Evolutionary conservation across 148 eudicot genomes (phyloP).

Genomic region (Nepenthes gracilis): DNA sequence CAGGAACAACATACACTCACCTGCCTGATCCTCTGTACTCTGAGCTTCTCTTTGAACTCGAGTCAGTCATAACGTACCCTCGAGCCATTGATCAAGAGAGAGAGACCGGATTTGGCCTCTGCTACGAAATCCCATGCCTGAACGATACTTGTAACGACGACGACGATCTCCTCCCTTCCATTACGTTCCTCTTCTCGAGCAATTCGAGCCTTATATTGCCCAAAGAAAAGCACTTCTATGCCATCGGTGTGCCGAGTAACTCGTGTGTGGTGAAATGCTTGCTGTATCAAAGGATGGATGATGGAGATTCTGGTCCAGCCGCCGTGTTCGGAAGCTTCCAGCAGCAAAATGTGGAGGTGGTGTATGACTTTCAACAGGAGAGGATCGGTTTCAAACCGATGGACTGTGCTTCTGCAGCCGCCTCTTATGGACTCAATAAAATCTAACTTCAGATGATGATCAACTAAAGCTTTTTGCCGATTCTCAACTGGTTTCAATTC

Average conservation of each 20-base stretch:
- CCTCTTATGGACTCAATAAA: constrained; percentile 26
- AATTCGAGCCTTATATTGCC: constrained; percentile 39
- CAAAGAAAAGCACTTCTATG: constrained; percentile 33
- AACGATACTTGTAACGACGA: constrained; percentile 11
- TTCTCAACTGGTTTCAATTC: too few species aligned
- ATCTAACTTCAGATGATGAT: too few species aligned
- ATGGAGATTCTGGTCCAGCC: constrained; percentile 30
- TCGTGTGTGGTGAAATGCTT: constrained; percentile 33
- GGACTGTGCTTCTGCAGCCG: constrained; percentile 36
- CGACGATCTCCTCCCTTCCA: constrained; percentile 23
- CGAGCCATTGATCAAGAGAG: constrained; percentile 29
- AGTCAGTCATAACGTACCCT: constrained; percentile 24
- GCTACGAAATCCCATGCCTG: constrained; percentile 39
- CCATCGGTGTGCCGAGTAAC: constrained; percentile 32
- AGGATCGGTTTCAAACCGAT: constrained; percentile 47
- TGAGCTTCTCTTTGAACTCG: constrained; percentile 18
- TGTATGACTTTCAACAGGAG: constrained; percentile 53
- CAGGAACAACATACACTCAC: constrained; percentile 62
- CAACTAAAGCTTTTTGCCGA: too few species aligned
- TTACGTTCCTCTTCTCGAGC: constrained; percentile 44
- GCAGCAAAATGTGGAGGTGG: constrained; percentile 55
- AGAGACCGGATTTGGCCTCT: constrained; percentile 39
- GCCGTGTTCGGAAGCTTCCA: constrained; percentile 60
- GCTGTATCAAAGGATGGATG: constrained; percentile 43
- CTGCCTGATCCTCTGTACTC: constrained; percentile 48